Evolutionary conservation across 2,329 filamentous ascomycete genomes (phyloP), one percentile per base, ranked within the genome.

Genomic region (Meredithiella fracta): DNA sequence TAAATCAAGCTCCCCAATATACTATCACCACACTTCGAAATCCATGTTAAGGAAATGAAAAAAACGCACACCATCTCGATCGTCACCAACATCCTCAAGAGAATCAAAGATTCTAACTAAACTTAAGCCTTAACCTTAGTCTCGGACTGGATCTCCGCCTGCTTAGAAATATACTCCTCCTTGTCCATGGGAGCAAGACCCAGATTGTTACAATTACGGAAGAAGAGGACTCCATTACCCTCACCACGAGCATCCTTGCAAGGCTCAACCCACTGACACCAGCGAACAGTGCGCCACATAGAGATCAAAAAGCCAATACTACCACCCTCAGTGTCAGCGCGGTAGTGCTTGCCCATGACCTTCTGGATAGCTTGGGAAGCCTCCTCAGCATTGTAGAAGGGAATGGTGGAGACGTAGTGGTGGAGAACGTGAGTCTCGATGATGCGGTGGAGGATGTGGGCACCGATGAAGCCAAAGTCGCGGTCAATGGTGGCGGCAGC

Each of bases 181-280:
- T 25, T 22, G n/a, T n/a, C 44, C 17, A 58, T 23, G 20, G 69
- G 69, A 61, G 66, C 66, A 31, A 81, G 71, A 62, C 92, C 92
- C 23, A 94, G 72, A 20, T 87, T 86, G 72, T 97, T 98, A 64
- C 78, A 77, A 78, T 98, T 98, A 66, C 91, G 82, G 84, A 86
- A 98, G 79, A 98, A 96, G 56, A 94, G 71, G 29, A 98, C 83
- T 60, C 85, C 82, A 73, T 88, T 85, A 67, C 82, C 83, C 64
- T 90, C 83, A 34, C 88, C 91, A 66, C 81, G 70, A 53, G 89
- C 86, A 55, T 80, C 87, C 64, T 81, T 85, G 65, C 81, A 89
- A 56, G 90, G 88, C 81, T 98, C 92, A 60, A 98, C 90, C 87
- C 89, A 98, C 70, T 97, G 89, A 79, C 92, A 98, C 80, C 78